Conservation (phyloP, 225 moss, liverwort and hornwort species). For the Ulota crispa region DNA sequence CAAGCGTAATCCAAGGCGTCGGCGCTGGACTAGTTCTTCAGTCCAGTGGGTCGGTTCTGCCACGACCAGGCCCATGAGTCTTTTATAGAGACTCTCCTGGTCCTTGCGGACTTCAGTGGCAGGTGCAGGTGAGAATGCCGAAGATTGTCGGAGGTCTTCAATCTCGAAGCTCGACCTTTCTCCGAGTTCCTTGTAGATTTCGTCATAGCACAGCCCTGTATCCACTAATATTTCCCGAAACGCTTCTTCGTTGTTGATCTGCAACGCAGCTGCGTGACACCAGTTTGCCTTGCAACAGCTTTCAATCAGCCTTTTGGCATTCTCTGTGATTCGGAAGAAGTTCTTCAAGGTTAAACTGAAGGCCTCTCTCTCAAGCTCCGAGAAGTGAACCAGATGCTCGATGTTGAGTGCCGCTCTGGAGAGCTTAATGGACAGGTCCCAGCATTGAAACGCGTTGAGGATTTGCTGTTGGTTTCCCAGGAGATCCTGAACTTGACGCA, state of each 20-base stretch:
- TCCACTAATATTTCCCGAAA: slow-evolving; percentile 42
- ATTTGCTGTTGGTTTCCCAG: slow-evolving; percentile 22
- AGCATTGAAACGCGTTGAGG: slow-evolving; percentile 43
- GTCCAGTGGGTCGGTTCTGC: slow-evolving; percentile 7
- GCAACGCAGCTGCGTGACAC: slow-evolving; percentile 41
- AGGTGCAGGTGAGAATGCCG: slow-evolving; percentile 36
- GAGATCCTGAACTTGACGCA: slow-evolving; percentile 32
- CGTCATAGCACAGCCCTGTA: slow-evolving; percentile 41
- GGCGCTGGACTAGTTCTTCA: slow-evolving; percentile 22
- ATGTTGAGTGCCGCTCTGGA: slow-evolving; percentile 33
- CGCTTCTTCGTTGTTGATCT: slow-evolving; percentile 48
- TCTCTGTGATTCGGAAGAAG: slow-evolving; percentile 37
- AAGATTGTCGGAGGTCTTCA: slow-evolving; percentile 42
- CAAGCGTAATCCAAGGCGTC: slow-evolving; percentile 39
- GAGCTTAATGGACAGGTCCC: slow-evolving; percentile 36
- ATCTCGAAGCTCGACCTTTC: slow-evolving; percentile 21
- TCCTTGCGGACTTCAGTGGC: slow-evolving; percentile 37
- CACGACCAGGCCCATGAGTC: slow-evolving; percentile 24
- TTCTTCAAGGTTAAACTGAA: slow-evolving; percentile 22
- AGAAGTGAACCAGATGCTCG: slow-evolving; percentile 39
- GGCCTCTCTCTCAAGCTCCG: slow-evolving; percentile 24
- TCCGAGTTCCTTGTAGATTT: slow-evolving; percentile 24
- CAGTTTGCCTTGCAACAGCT: slow-evolving; percentile 33
- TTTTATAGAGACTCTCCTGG: slow-evolving; percentile 28
- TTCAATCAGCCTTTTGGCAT: slow-evolving; percentile 31